phyloP scores from a whole-genome alignment of 352 stramenopile species.

The Globisporangium orthogonon region DNA sequence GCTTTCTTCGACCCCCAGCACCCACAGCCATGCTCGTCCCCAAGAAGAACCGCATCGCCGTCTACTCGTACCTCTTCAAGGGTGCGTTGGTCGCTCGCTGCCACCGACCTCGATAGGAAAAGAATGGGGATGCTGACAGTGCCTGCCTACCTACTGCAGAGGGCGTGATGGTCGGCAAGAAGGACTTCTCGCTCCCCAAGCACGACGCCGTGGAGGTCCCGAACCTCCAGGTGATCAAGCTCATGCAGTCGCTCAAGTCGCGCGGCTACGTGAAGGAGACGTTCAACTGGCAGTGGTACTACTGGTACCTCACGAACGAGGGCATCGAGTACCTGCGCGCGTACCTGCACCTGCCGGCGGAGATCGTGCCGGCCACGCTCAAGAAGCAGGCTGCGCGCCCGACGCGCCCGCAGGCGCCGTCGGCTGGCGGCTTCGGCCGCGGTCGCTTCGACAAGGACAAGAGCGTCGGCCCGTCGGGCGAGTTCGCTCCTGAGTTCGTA shows the following conservation, averaged over 20 bases:
- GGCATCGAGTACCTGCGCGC: conserved; percentile 98
- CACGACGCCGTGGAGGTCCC: conserved; percentile 97
- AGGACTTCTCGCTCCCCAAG: conserved; percentile 84
- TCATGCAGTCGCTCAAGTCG: conserved; percentile 98
- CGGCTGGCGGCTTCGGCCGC: conserved; percentile 71
- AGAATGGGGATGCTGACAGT: conserved; percentile 1
- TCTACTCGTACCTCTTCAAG: conserved; percentile 98
- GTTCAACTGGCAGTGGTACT: conserved; percentile 99
- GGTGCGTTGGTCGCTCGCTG: conserved; percentile 27
- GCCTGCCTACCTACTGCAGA: conserved; percentile 22
- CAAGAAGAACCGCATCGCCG: conserved; percentile 98
- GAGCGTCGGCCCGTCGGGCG: conserved; percentile 79
- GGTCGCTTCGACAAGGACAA: conserved; percentile 89
- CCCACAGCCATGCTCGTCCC: conserved; percentile 86
- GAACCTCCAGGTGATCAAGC: conserved; percentile 98
- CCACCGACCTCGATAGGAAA: neutral
- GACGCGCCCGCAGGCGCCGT: conserved; percentile 71
- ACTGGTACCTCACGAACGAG: conserved; percentile 99
- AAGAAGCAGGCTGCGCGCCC: conserved; percentile 93
- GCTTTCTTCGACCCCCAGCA: conserved; percentile 53
- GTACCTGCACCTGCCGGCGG: conserved; percentile 96
- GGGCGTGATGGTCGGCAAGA: conserved; percentile 89
- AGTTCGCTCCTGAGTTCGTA: conserved; percentile 89
- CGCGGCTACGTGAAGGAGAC: conserved; percentile 97
- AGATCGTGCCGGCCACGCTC: conserved; percentile 98